Percentiles rank a stretch among this genome's conserved stretches.
Conservation (phyloP, 768 basidiomycete genomes). For the Suillus paluster region DNA sequence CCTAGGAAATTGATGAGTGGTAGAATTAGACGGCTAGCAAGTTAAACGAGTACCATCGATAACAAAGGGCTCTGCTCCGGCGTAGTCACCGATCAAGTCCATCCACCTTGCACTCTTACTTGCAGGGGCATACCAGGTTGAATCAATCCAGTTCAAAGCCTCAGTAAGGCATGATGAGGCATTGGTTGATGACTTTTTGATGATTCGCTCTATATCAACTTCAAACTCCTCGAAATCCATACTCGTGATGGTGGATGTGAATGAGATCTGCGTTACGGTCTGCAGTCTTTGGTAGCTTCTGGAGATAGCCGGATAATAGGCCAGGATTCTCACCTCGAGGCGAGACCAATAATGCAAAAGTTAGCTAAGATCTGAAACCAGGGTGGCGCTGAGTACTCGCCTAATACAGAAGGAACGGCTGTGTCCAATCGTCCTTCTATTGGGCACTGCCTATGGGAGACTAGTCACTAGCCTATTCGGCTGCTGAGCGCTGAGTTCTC, state of each 20-base stretch:
- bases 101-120: constrained; percentile 55
- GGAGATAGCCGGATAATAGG: no score
- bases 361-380: no score
- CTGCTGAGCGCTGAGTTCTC: neutral
- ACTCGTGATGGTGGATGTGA: neutral
- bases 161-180: constrained; percentile 14
- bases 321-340: constrained; percentile 4
- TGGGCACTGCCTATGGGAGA: no score
- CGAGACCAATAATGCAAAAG: no score
- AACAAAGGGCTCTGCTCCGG: constrained; percentile 66
- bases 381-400: neutral
- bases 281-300: constrained; percentile 2
- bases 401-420: neutral
- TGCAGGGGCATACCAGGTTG: constrained; percentile 42
- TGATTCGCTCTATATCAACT: constrained; percentile 14
- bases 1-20: constrained; percentile 42
- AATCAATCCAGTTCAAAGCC: constrained; percentile 38
- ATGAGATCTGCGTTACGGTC: neutral
- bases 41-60: constrained; percentile 53
- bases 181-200: neutral
- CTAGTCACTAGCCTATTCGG: neutral
- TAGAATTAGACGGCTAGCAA: neutral
- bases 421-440: no score
- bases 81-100: constrained; percentile 76
- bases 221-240: constrained; percentile 50